Conservation (phyloP, 306 rosid species). For the Pachyrhizus erosus region DNA sequence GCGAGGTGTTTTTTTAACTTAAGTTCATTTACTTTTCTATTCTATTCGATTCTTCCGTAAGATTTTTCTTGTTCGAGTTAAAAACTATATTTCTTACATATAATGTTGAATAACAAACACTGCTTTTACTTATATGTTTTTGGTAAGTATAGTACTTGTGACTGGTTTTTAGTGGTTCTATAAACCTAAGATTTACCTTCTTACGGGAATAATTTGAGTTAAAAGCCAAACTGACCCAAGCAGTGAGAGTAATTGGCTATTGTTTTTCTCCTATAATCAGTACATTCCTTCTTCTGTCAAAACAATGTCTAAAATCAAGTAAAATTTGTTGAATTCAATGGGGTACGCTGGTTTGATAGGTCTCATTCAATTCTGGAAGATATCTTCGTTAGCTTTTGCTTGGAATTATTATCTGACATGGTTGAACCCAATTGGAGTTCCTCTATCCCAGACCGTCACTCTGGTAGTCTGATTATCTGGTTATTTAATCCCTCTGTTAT, state of each 20-base stretch:
- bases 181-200: not conserved
- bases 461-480: not conserved
- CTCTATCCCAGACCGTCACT: not conserved
- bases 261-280: not conserved
- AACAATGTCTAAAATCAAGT: not conserved
- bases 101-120: not conserved
- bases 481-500: constrained; percentile 3
- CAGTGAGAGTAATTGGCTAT: constrained; percentile 5
- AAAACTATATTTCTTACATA: constrained; percentile 14
- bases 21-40: constrained; percentile 8
- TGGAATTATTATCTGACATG: constrained; percentile 10
- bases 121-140: not conserved
- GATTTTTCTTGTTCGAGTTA: not conserved
- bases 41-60: constrained; percentile 18
- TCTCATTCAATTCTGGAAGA: not conserved
- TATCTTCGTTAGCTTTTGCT: not conserved
- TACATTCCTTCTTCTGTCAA: not conserved
- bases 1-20: constrained; percentile 84
- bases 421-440: constrained; percentile 2
- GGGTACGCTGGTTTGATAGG: not conserved
- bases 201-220: not conserved
- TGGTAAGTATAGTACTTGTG: constrained; percentile 13
- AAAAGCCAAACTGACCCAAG: not conserved
- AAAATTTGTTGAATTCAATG: not conserved
- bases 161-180: constrained; percentile 26